Percentiles rank a stretch among this genome's conserved stretches.
These are phyloP conservation scores for Stagonosporopsis tanaceti DNA, from an alignment of 2,329 filamentous ascomycete genomes.

Conservation along the genomic window DNA sequence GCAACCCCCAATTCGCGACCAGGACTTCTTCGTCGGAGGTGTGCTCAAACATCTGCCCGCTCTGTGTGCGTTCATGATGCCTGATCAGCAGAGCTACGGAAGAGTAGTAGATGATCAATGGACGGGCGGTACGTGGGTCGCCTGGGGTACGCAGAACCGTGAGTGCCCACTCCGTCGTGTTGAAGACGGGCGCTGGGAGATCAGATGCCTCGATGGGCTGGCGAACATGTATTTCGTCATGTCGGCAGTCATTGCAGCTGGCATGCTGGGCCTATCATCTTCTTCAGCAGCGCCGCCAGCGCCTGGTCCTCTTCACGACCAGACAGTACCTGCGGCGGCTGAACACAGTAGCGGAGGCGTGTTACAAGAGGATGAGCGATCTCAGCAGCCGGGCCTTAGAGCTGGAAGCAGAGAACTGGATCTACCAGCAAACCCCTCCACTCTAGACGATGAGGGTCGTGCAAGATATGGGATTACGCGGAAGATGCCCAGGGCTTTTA, in stretches of 20 bases:
- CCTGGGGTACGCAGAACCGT: conserved; percentile 84
- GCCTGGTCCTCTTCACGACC: background rate
- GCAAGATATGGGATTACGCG: conserved; percentile 61
- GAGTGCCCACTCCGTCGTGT: conserved; percentile 77
- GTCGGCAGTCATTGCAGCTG: conserved; percentile 67
- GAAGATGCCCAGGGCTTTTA: conserved; percentile 63
- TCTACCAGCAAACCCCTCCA: conserved; percentile 50
- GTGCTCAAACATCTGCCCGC: conserved; percentile 71
- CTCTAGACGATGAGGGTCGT: conserved; percentile 52
- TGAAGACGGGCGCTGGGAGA: conserved; percentile 74
- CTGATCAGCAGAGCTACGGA: conserved; percentile 72
- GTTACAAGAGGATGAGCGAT: background rate
- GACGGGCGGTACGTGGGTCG: conserved; percentile 79
- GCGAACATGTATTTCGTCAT: conserved; percentile 80
- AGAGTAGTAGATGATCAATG: conserved; percentile 73
- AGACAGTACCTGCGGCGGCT: conserved; percentile 1
- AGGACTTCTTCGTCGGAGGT: conserved; percentile 73
- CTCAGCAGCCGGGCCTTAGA: background rate
- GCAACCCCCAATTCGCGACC: conserved; percentile 61
- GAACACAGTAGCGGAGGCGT: conserved; percentile 8
- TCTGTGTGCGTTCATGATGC: conserved; percentile 74
- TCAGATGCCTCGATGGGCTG: conserved; percentile 79
- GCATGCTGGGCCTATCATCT: conserved; percentile 62
- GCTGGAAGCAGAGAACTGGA: conserved; percentile 60
- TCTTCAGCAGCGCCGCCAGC: background rate